Conservation (phyloP, 306 rosid genomes). For the Medicago truncatula region DNA sequence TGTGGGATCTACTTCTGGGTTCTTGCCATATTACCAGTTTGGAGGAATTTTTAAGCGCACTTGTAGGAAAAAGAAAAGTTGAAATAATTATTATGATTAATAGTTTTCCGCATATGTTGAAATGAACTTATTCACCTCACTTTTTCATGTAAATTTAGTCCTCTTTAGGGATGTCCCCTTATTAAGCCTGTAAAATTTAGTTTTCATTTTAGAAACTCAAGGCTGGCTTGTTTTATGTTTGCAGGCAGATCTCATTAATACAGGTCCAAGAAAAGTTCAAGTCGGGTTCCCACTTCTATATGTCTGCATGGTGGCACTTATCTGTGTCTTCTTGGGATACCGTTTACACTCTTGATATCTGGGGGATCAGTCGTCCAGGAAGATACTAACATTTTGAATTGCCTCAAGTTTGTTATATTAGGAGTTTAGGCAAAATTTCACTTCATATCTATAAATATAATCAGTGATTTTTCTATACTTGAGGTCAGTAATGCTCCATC, state of each 20-base stretch:
- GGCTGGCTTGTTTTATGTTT: slow-evolving; percentile 25
- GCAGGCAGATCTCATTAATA: slow-evolving; percentile 67
- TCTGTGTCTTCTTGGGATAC: slow-evolving; percentile 71
- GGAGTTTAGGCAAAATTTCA: slow-evolving; percentile 44
- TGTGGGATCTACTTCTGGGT: slow-evolving; percentile 12
- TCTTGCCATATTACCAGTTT: slow-evolving; percentile 24
- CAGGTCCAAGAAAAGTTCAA: slow-evolving; percentile 59
- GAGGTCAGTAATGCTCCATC: slow-evolving; percentile 35
- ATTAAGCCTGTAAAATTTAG: background rate
- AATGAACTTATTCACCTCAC: background rate
- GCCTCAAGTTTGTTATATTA: slow-evolving; percentile 41
- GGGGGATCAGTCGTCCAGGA: slow-evolving; percentile 26
- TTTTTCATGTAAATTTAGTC: background rate
- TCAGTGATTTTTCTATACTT: slow-evolving; percentile 36
- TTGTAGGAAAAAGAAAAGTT: slow-evolving; percentile 9
- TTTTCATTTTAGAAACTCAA: slow-evolving; percentile 33
- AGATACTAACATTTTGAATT: slow-evolving; percentile 42
- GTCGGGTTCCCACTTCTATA: slow-evolving; percentile 80
- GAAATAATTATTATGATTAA: background rate
- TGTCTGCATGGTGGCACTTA: slow-evolving; percentile 82
- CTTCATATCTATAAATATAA: slow-evolving; percentile 25
- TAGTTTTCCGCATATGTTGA: background rate
- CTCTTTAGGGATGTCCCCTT: slow-evolving; percentile 7
- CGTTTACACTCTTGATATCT: slow-evolving; percentile 55
- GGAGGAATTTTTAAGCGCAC: background rate